phyloP scores from a whole-genome alignment of 192 early-diverging fungal species.

The Rhizophagus sp. region DNA sequence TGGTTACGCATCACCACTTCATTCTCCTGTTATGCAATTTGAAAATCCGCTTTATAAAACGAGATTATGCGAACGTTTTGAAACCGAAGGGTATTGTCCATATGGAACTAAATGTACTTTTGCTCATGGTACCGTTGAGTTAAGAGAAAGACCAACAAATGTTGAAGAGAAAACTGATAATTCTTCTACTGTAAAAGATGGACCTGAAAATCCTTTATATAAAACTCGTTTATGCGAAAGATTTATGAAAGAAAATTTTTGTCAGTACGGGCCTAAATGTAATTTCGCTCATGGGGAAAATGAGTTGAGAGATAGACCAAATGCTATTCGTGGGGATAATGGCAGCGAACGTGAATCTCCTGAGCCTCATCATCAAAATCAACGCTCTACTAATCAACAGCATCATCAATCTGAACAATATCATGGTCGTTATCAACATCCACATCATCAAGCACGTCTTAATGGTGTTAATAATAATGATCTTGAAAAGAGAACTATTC shows the following conservation, averaged over 20 bases:
- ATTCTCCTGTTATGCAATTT: constrained; percentile 43
- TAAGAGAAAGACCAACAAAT: constrained; percentile 55
- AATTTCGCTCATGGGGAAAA: constrained; percentile 67
- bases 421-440: constrained; percentile 3
- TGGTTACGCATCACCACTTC: constrained; percentile 30
- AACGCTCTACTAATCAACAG: background rate
- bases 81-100: constrained; percentile 72
- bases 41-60: constrained; percentile 88
- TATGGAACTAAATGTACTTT: constrained; percentile 74
- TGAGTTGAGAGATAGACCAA: constrained; percentile 41
- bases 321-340: background rate
- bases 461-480: background rate
- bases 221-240: constrained; percentile 85
- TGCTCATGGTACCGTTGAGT: constrained; percentile 70
- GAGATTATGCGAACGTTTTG: constrained; percentile 80
- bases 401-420: constrained; percentile 3
- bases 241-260: constrained; percentile 72
- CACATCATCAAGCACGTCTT: constrained; percentile 4
- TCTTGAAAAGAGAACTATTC: background rate
- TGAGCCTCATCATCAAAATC: constrained; percentile 9
- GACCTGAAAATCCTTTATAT: constrained; percentile 68
- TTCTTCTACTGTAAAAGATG: constrained; percentile 28
- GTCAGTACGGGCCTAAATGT: constrained; percentile 86
- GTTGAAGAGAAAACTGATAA: constrained; percentile 20
- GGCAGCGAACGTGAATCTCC: background rate